phyloP scores from a whole-genome alignment of 2,329 filamentous ascomycete species.

The Fusarium oxysporum region DNA sequence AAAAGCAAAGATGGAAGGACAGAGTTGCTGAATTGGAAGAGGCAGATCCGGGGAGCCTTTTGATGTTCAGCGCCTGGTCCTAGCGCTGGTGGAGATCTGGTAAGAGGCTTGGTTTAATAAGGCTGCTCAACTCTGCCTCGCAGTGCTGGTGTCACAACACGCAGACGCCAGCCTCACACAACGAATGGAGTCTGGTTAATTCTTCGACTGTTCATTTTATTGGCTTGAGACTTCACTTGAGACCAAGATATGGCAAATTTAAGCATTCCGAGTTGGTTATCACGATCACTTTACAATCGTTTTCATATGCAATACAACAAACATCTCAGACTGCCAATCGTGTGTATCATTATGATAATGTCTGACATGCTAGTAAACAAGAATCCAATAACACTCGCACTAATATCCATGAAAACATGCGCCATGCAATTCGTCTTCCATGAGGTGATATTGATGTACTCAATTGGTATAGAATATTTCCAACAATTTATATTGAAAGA shows the following conservation, averaged over 20 bases:
- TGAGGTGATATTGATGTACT: too few relatives aligned
- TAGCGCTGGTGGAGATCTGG: neutral
- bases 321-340: rapidly evolving
- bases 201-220: rapidly evolving
- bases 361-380: neutral
- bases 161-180: rapidly evolving
- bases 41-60: rapidly evolving
- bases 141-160: neutral
- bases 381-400: too few relatives aligned
- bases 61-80: neutral
- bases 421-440: neutral
- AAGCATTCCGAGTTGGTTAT: neutral
- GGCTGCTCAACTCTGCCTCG: neutral
- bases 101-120: neutral
- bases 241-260: neutral
- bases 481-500: neutral
- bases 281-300: neutral
- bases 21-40: neutral
- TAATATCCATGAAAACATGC: neutral
- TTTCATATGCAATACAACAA: rapidly evolving
- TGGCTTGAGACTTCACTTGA: rapidly evolving
- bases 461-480: too few relatives aligned
- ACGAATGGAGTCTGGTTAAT: rapidly evolving
- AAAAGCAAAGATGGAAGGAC: rapidly evolving
- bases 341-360: neutral